A percentile compares a stretch with the other conserved stretches of the same genome.
Conservation (phyloP, 139 green algal genomes). For the Chlamydomonas schloesseri region DNA sequence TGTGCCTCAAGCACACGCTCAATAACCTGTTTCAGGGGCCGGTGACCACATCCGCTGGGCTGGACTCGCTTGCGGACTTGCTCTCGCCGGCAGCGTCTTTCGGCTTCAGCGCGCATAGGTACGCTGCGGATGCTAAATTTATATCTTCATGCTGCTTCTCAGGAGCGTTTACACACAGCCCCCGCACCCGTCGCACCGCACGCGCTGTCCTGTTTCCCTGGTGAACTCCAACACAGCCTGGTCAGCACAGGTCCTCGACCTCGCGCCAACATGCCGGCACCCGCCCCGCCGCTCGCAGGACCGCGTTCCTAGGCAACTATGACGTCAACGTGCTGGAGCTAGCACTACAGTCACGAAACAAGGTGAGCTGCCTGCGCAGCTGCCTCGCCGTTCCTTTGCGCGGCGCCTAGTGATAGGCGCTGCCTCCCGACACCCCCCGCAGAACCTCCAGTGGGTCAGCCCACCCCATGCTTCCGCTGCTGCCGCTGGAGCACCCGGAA, state of each 20-base stretch:
- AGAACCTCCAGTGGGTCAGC: background rate
- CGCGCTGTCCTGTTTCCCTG: too few relatives aligned
- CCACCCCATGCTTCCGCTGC: background rate
- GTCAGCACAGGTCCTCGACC: too few relatives aligned
- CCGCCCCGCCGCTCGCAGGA: too few relatives aligned
- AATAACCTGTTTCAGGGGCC: conserved; percentile 66
- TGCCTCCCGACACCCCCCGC: background rate
- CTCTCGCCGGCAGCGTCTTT: background rate
- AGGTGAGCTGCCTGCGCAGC: background rate
- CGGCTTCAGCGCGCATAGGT: conserved; percentile 25
- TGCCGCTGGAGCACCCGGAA: background rate
- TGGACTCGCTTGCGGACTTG: conserved; percentile 51
- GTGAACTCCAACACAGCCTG: too few relatives aligned
- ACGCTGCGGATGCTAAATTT: too few relatives aligned
- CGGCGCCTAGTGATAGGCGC: background rate
- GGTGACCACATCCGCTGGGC: background rate
- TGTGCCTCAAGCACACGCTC: conserved; percentile 63
- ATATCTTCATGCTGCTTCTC: too few relatives aligned
- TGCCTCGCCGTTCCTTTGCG: too few relatives aligned
- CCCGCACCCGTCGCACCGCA: too few relatives aligned
- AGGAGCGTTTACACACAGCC: too few relatives aligned
- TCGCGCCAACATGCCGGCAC: too few relatives aligned
- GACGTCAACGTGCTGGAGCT: conserved; percentile 62
- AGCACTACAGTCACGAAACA: conserved; percentile 45
- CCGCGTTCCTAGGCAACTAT: conserved; percentile 59